Conservation (phyloP, 2,329 filamentous ascomycete species). For the Fusarium piperis region DNA sequence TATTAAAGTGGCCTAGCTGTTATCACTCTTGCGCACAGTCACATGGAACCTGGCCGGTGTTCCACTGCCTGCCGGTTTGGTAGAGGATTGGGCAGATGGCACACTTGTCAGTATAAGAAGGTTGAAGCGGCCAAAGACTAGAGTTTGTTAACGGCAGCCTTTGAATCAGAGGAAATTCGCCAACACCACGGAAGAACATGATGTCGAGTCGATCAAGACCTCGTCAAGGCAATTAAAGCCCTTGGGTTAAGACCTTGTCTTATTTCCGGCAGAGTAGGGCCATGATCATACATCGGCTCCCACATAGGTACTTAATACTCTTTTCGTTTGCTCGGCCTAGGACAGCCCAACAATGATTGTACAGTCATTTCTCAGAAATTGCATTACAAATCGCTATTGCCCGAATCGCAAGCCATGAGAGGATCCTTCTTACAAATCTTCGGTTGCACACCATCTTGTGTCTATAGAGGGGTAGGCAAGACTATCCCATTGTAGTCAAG, state of each 20-base stretch:
- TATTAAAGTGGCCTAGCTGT: neutral
- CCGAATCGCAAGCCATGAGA: neutral
- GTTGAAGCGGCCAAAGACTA: too few relatives aligned
- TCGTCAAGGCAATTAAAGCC: neutral
- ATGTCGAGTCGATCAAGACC: neutral
- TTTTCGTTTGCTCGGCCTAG: neutral
- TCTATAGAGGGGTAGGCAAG: neutral
- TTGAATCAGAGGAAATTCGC: neutral
- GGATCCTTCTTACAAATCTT: constrained; percentile 8
- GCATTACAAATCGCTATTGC: neutral
- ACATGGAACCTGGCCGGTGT: neutral
- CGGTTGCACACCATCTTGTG: constrained; percentile 8
- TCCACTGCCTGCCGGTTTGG: neutral
- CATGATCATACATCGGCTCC: neutral
- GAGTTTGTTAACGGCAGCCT: neutral
- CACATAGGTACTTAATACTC: neutral
- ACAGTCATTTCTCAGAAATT: neutral
- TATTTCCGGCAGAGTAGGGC: neutral
- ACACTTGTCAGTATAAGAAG: neutral
- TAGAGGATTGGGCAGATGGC: neutral
- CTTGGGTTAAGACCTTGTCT: neutral
- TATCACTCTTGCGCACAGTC: neutral
- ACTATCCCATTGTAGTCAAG: constrained; percentile 1
- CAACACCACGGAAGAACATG: neutral
- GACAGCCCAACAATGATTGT: neutral